These are phyloP conservation scores for Gossypium lobatum DNA, from an alignment of 441 rosid genomes.

Conservation along the genomic window DNA sequence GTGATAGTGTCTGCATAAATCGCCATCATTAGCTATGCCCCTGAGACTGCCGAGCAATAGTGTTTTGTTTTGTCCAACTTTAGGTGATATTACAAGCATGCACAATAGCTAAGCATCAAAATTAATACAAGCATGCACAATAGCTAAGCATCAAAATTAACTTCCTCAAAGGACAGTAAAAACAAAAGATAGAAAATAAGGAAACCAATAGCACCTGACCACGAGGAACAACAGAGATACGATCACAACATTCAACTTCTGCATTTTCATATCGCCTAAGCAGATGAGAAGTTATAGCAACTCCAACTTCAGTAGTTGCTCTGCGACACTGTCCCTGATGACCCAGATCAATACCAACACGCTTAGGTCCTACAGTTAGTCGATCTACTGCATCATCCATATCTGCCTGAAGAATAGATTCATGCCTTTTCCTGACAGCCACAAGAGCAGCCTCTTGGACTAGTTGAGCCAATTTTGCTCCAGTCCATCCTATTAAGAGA, in stretches of 20 bases:
- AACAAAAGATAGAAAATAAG: slow-evolving; percentile 20
- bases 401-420: slow-evolving; percentile 68
- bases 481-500: slow-evolving; percentile 67
- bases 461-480: slow-evolving; percentile 87
- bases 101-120: neutral
- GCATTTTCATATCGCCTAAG: slow-evolving; percentile 73
- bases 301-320: slow-evolving; percentile 88
- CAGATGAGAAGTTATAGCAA: slow-evolving; percentile 80
- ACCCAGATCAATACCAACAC: slow-evolving; percentile 65
- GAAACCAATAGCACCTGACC: slow-evolving; percentile 55
- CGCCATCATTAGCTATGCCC: slow-evolving; percentile 7
- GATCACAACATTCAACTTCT: slow-evolving; percentile 72
- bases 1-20: slow-evolving; percentile 62
- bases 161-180: neutral
- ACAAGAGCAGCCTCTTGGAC: slow-evolving; percentile 95
- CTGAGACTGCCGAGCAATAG: neutral
- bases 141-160: neutral
- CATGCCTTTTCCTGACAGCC: slow-evolving; percentile 78
- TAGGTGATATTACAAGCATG: slow-evolving; percentile 1
- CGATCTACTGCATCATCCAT: slow-evolving; percentile 92
- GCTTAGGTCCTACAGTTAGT: slow-evolving; percentile 88
- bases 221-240: slow-evolving; percentile 83
- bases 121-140: neutral
- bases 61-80: slow-evolving; percentile 9
- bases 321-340: slow-evolving; percentile 87